Conservation (phyloP, 1,284 basidiomycete species). For the Ustilago cynodontis region DNA sequence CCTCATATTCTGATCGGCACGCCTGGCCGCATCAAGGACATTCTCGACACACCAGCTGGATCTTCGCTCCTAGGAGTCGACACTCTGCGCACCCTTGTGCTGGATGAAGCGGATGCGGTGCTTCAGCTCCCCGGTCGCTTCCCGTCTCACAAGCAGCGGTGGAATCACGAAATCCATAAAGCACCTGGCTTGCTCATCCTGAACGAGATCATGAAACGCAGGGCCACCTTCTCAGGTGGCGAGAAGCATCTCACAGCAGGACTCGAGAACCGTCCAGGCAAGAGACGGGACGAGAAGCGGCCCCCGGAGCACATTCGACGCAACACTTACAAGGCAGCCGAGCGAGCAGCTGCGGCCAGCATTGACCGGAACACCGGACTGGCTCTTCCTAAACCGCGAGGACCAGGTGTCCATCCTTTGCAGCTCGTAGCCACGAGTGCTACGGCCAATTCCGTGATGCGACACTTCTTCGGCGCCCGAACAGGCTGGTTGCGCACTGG, state of each 20-base stretch:
- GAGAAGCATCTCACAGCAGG: slow-evolving; percentile 55
- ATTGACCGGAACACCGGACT: slow-evolving; percentile 24
- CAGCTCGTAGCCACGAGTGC: slow-evolving; percentile 65
- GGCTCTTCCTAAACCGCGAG: slow-evolving; percentile 40
- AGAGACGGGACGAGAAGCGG: slow-evolving; percentile 46
- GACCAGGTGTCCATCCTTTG: slow-evolving; percentile 47
- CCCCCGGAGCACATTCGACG: slow-evolving; percentile 59
- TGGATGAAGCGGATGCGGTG: slow-evolving; percentile 67
- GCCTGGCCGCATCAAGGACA: slow-evolving; percentile 60
- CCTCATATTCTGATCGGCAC: slow-evolving; percentile 67
- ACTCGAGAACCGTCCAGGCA: slow-evolving; percentile 55
- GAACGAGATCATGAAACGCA: slow-evolving; percentile 57
- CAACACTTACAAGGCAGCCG: slow-evolving; percentile 56
- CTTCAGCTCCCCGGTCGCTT: slow-evolving; percentile 66
- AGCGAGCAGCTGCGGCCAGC: slow-evolving; percentile 16
- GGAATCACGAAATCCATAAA: slow-evolving; percentile 63
- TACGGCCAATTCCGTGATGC: slow-evolving; percentile 67
- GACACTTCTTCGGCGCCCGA: slow-evolving; percentile 66
- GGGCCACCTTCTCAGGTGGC: slow-evolving; percentile 63
- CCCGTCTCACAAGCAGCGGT: slow-evolving; percentile 61
- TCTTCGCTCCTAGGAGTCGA: slow-evolving; percentile 56
- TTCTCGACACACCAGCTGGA: slow-evolving; percentile 52
- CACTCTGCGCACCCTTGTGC: slow-evolving; percentile 59
- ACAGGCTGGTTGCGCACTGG: slow-evolving; percentile 68
- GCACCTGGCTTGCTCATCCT: slow-evolving; percentile 61